Evolutionary conservation across 306 rosid species (phyloP).

Genomic region (Medicago arabica): DNA sequence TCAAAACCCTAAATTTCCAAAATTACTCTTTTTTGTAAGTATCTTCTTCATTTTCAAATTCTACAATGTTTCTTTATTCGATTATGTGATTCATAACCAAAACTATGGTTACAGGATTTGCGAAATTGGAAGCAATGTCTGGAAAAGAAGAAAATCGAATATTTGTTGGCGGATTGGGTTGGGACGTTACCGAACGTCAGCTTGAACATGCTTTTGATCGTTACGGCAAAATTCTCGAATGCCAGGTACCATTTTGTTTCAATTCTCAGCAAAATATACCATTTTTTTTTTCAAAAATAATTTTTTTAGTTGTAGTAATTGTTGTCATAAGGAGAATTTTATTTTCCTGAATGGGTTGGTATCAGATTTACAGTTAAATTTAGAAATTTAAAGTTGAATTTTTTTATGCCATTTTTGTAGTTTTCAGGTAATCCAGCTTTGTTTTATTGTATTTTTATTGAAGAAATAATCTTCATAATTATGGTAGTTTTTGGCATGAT

Average conservation of each 20-base stretch:
- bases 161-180: constrained; percentile 90
- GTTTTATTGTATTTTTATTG: not conserved
- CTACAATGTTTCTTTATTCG: not conserved
- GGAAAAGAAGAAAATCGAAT: constrained; percentile 86
- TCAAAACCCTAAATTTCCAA: constrained; percentile 42
- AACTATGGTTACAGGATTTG: constrained; percentile 29
- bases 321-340: not conserved
- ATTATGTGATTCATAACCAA: not conserved
- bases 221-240: constrained; percentile 80
- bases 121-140: constrained; percentile 59
- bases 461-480: not conserved
- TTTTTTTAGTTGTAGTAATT: constrained; percentile 6
- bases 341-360: too few relatives aligned
- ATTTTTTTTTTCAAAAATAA: not conserved
- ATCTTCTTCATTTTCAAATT: not conserved
- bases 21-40: constrained; percentile 25
- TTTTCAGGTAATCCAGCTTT: constrained; percentile 1
- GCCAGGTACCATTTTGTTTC: constrained; percentile 61
- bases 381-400: not conserved
- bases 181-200: constrained; percentile 92
- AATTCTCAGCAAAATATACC: constrained; percentile 22
- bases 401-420: not conserved
- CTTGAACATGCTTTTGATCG: constrained; percentile 81
- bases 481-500: constrained; percentile 14
- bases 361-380: not conserved